Percentiles rank a stretch among this genome's conserved stretches.
Evolutionary conservation across 306 rosid species (phyloP).

Genomic region (Dalbergia oliveri): DNA sequence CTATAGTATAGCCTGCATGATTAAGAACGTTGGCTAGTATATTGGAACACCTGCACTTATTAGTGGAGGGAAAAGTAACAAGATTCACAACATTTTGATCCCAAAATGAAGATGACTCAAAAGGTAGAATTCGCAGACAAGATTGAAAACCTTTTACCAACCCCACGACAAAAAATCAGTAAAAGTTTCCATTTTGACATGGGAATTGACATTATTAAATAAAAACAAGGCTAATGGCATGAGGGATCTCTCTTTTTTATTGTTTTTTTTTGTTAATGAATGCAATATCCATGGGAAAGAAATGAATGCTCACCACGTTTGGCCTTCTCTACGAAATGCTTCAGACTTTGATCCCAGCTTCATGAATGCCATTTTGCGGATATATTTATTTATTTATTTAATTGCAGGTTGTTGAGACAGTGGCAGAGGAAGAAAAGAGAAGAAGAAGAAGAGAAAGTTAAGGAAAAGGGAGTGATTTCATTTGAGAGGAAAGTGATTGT

Average conservation of each 20-base stretch:
- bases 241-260: background rate
- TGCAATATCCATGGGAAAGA: background rate
- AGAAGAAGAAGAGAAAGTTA: conserved; percentile 15
- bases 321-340: conserved; percentile 80
- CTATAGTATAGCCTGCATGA: background rate
- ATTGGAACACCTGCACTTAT: background rate
- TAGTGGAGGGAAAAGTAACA: background rate
- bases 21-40: conserved; percentile 11
- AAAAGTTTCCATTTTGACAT: conserved; percentile 30
- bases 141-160: background rate
- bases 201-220: background rate
- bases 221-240: conserved; percentile 6
- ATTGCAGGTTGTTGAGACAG: background rate
- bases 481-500: background rate
- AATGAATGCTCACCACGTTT: conserved; percentile 64
- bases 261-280: background rate
- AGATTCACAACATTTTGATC: conserved; percentile 13
- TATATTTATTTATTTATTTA: background rate
- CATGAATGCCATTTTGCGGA: conserved; percentile 62
- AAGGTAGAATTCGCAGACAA: background rate
- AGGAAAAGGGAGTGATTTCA: conserved; percentile 28
- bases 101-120: background rate
- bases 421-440: background rate
- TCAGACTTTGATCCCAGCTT: conserved; percentile 80
- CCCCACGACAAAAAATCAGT: background rate